Conservation (phyloP, 169 alveolate species). For the Theileria parva region DNA sequence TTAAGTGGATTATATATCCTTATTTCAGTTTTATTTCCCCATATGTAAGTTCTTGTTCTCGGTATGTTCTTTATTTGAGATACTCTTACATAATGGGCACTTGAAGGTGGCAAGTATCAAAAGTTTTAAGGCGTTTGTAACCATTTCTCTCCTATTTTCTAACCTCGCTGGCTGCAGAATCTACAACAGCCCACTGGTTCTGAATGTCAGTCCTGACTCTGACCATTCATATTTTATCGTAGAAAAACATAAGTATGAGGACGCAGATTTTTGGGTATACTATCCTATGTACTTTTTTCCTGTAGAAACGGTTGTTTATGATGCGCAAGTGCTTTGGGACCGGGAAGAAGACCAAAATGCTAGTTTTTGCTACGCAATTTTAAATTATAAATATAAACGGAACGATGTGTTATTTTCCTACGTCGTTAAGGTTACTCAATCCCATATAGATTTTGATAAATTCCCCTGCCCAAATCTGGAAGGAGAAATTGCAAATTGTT, state of each 20-base stretch:
- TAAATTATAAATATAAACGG: neutral
- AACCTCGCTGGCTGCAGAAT: neutral
- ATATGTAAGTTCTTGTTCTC: neutral
- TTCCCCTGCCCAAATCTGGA: neutral
- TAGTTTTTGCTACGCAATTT: neutral
- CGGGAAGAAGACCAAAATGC: neutral
- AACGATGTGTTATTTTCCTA: neutral
- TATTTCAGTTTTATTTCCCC: neutral
- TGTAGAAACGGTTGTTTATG: neutral
- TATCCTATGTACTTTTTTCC: neutral
- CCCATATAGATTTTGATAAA: neutral
- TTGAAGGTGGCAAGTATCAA: neutral
- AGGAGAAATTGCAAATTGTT: neutral
- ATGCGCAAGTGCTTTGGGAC: neutral
- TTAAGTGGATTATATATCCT: neutral
- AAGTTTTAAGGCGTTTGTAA: neutral
- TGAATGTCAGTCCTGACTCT: neutral
- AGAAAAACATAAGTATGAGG: neutral
- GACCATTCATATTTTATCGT: neutral
- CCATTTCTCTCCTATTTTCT: neutral
- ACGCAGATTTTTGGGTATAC: neutral
- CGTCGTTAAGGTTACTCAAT: neutral
- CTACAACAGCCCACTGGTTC: neutral
- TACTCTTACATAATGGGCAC: neutral
- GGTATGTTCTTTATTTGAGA: neutral